Base-by-base conservation (phyloP, 148 eudicot species). In the Agrostemma githago region DNA sequence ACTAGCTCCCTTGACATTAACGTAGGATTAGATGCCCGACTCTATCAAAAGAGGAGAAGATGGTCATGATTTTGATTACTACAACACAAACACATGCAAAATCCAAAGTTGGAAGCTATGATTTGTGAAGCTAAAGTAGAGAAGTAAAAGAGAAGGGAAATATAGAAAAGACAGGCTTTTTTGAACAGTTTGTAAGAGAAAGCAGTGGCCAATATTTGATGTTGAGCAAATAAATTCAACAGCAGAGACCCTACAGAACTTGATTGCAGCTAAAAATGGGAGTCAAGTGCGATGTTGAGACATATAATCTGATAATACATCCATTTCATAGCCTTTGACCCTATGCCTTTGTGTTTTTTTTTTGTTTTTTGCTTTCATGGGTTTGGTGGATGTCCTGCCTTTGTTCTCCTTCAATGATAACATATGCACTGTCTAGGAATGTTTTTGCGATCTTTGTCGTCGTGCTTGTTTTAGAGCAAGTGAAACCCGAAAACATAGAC, bases 401-500 rank as follows among this genome's bases (percentile, higher is more conserved):
- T 59, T 65, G 19, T 44, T 71, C 72, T 5, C 67, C 54, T 46
- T 64, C 56, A 57, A 26, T 46, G 39, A 60, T 59, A 74, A 37
- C 17, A 38, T 43, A 40, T 26, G 70, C 38, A 26, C 65, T 62
- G 46, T 68, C n/a, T 37, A 37, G 34, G 41, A 81, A 69, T 70
- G 17, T 68, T 72, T 60, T 62, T 21, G 26, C 26, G 66, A 77
- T 81, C 80, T 77, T 77, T 81, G 83, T 77, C 78, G 34, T 59
- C 19, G 16, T 72, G 73, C 66, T 62, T 62, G n/a, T n/a, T 68
- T 72, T 68, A 26, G 60, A 67, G 70, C 62, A 68, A 69, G 71
- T 20, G 62, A 39, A 17, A 62, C 54, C 71, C 40, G 4, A 6
- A 20, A 73, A 61, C 41, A 19, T 43, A 40, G 10, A 59, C 54